phyloP scores from a whole-genome alignment of 345 rosid genomes.

The Bruguiera parviflora region DNA sequence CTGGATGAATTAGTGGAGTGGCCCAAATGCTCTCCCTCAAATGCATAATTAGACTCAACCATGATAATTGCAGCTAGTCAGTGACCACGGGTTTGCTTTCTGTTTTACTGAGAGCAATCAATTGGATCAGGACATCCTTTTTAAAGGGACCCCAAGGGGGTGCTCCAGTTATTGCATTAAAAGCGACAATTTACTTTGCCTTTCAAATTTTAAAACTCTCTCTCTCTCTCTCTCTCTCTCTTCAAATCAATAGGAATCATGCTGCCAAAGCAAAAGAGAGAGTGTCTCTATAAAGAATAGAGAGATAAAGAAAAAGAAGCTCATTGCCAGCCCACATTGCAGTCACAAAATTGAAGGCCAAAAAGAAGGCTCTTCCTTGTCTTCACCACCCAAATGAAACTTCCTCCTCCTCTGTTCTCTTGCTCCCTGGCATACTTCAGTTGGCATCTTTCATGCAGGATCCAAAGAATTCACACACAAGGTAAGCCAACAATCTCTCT shows the following conservation, averaged over 20 bases:
- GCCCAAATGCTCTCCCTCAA: neutral
- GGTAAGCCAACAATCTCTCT: constrained; percentile 36
- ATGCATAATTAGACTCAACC: no score
- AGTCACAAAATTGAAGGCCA: constrained; percentile 28
- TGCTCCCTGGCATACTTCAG: constrained; percentile 20
- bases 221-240: constrained; percentile 25
- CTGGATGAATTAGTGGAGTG: neutral
- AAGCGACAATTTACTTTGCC: constrained; percentile 47
- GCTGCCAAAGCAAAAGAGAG: constrained; percentile 52
- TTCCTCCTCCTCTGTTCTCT: constrained; percentile 4
- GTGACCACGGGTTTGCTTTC: neutral
- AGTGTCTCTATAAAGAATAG: constrained; percentile 43
- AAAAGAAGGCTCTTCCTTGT: constrained; percentile 5
- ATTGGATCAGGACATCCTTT: constrained; percentile 6
- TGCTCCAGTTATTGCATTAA: constrained; percentile 44
- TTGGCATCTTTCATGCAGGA: constrained; percentile 74
- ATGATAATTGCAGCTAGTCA: no score
- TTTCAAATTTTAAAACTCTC: constrained; percentile 39
- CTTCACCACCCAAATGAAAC: constrained; percentile 6
- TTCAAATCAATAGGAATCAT: constrained; percentile 40
- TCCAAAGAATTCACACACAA: constrained; percentile 60
- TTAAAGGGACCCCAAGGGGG: constrained; percentile 29
- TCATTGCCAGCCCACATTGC: constrained; percentile 41
- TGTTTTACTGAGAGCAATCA: constrained; percentile 2
- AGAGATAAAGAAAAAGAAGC: constrained; percentile 23